phyloP scores from a whole-genome alignment of 306 rosid species.

The Rosa persica region DNA sequence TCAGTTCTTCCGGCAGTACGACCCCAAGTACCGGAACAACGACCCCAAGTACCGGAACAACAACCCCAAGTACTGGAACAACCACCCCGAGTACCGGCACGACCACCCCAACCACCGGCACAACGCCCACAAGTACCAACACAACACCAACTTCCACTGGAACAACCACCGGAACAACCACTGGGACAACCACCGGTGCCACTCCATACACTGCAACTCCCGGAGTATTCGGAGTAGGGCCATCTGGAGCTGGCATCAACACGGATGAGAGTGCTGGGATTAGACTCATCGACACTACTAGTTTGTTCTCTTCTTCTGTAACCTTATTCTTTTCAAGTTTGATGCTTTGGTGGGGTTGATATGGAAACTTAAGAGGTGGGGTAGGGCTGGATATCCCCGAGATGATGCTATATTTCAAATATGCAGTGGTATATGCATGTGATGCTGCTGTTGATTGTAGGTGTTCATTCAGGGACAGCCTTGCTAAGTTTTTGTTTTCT shows the following conservation, averaged over 20 bases:
- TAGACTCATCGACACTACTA: constrained; percentile 23
- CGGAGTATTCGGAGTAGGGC: constrained; percentile 74
- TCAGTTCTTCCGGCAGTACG: constrained; percentile 55
- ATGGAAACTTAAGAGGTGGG: constrained; percentile 23
- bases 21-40: constrained; percentile 18
- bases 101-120: constrained; percentile 35
- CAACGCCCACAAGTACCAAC: constrained; percentile 23
- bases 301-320: constrained; percentile 24
- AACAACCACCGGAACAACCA: constrained; percentile 11
- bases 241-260: constrained; percentile 69
- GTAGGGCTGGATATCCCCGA: constrained; percentile 16
- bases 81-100: constrained; percentile 35
- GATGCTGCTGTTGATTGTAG: constrained; percentile 44
- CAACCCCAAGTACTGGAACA: constrained; percentile 18
- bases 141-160: constrained; percentile 18
- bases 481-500: constrained; percentile 31
- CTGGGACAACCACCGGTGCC: constrained; percentile 18
- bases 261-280: constrained; percentile 63
- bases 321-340: constrained; percentile 43
- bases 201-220: constrained; percentile 42
- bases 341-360: constrained; percentile 59
- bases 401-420: constrained; percentile 36
- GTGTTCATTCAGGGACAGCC: constrained; percentile 42
- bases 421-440: constrained; percentile 38
- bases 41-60: no score